Evolutionary conservation across 2,329 filamentous ascomycete species (phyloP), one percentile per base, ranked within the genome.

Genomic region (Paecilomyces formosus): DNA sequence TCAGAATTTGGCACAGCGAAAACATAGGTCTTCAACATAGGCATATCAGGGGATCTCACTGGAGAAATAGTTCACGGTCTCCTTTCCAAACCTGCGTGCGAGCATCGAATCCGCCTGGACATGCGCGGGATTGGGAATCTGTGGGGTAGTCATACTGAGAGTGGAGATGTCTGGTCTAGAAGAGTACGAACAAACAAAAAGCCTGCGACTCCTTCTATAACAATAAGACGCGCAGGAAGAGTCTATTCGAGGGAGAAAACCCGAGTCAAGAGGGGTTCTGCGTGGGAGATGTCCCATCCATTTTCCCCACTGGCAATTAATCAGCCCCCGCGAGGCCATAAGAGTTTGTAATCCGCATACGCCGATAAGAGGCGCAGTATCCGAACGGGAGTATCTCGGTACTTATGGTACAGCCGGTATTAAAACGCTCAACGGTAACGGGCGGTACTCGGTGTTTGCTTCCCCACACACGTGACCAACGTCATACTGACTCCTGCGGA

Each of bases 111-210:
- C 84, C 65, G 82, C 74, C 62, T 81, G 77, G 58, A 79, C 73
- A 71, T 86, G 82, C 39, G 82, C 81, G 55, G 85, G 84, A 63
- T 79, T 77, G 28, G 85, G 85, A 56, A 86, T 78, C 57, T 76
- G 70, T 39, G 69, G 64, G 7, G 11, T 9, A 8, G 22, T 52
- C 50, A 52, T 52, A 8, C 4, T 52, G 50, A 52, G 22, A 52
- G 21, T 52, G 50, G 22, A 52, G 50, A 52, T 21, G 24, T 52
- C 50, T 26, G 1, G 50, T 15, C 18, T 24, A 52, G 50, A 52
- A 28, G 26, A 28, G 11, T 26, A 28, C 12, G 26, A 52, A 26
- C 26, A 52, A 52, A 28, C 9, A 13, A 52, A 28, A 52, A 52
- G 50, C 21, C n/a, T 18, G 6, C 39, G 15, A 18, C n/a, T 45